A percentile compares a stretch with the other conserved stretches of the same genome.
Conservation (phyloP, 2,329 filamentous ascomycete genomes). For the Fusarium setosum region DNA sequence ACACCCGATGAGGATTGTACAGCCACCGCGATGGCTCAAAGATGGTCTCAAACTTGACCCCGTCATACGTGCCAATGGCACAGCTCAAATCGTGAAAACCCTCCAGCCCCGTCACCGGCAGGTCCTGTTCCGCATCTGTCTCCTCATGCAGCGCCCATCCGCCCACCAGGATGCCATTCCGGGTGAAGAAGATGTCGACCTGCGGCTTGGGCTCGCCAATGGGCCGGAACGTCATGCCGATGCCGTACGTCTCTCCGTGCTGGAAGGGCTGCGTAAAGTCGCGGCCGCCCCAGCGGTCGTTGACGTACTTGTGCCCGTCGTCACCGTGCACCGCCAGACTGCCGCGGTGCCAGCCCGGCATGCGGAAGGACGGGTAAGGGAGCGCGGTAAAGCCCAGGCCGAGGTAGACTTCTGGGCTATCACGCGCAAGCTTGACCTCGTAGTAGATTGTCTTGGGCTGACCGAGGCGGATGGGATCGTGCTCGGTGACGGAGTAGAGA, state of each 20-base stretch:
- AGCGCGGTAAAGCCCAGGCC: slow-evolving; percentile 78
- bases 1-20: slow-evolving; percentile 52
- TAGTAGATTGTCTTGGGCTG: slow-evolving; percentile 73
- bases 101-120: slow-evolving; percentile 74
- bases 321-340: slow-evolving; percentile 83
- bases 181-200: slow-evolving; percentile 71
- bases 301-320: slow-evolving; percentile 81
- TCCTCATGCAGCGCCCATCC: slow-evolving; percentile 83
- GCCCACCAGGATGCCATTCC: slow-evolving; percentile 69
- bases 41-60: slow-evolving; percentile 74
- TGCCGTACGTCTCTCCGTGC: slow-evolving; percentile 74
- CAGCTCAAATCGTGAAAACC: slow-evolving; percentile 78
- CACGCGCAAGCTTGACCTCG: slow-evolving; percentile 69
- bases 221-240: slow-evolving; percentile 74
- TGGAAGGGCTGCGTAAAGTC: slow-evolving; percentile 74
- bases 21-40: slow-evolving; percentile 70
- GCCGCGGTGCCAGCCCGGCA: slow-evolving; percentile 85
- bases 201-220: slow-evolving; percentile 43
- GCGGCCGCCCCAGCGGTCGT: slow-evolving; percentile 79
- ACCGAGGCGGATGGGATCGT: slow-evolving; percentile 63
- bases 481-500: slow-evolving; percentile 71
- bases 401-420: slow-evolving; percentile 62
- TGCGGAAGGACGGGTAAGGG: slow-evolving; percentile 81
- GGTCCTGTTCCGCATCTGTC: slow-evolving; percentile 70
- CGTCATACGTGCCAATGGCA: slow-evolving; percentile 77